phyloP scores from a whole-genome alignment of 345 rosid species.

The Limnanthes douglasii region DNA sequence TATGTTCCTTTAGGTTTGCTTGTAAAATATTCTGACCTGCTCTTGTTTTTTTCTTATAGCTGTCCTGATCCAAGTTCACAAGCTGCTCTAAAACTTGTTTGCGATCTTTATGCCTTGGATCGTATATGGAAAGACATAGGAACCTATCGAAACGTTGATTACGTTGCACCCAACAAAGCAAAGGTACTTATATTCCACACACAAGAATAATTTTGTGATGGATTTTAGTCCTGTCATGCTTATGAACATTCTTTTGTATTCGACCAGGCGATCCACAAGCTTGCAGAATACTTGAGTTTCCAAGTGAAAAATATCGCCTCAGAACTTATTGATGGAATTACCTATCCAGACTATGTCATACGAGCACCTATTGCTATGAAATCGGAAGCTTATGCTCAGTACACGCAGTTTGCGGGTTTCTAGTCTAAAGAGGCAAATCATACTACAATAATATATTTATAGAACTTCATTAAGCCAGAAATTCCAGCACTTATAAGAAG shows the following conservation, averaged over 20 bases:
- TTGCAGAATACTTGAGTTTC: slow-evolving; percentile 66
- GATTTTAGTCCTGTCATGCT: not conserved
- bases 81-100: slow-evolving; percentile 72
- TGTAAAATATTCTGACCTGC: not conserved
- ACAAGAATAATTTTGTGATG: not conserved
- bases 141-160: slow-evolving; percentile 84
- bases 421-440: too few relatives aligned
- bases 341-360: slow-evolving; percentile 65
- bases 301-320: slow-evolving; percentile 74
- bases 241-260: not conserved
- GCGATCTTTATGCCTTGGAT: slow-evolving; percentile 94
- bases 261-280: slow-evolving; percentile 84
- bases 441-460: too few relatives aligned
- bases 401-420: slow-evolving; percentile 77
- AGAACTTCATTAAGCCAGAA: too few relatives aligned
- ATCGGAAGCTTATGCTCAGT: slow-evolving; percentile 82
- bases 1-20: too few relatives aligned
- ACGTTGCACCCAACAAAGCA: slow-evolving; percentile 97
- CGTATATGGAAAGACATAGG: slow-evolving; percentile 95
- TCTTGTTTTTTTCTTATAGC: slow-evolving; percentile 14
- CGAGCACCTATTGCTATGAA: slow-evolving; percentile 95
- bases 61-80: slow-evolving; percentile 60
- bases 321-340: slow-evolving; percentile 76
- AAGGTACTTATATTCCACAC: slow-evolving; percentile 35
- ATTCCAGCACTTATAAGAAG: not conserved